These are phyloP conservation scores for Leccinum fallax DNA, from an alignment of 1,284 basidiomycete genomes.

Conservation along the genomic window DNA sequence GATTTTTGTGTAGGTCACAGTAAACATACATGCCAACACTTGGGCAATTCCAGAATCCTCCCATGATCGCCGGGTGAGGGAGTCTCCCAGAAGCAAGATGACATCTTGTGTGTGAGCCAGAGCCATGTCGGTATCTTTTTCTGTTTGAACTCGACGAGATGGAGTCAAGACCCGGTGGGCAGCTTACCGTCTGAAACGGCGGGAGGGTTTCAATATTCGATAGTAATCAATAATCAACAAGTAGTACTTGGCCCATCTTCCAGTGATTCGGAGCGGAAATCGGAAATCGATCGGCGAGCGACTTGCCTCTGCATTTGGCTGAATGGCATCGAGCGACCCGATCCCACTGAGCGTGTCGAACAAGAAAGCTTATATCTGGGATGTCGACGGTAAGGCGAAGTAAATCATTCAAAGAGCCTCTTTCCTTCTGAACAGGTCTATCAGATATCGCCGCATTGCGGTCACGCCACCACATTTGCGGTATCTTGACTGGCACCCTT, in stretches of 20 bases:
- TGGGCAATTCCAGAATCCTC: constrained; percentile 61
- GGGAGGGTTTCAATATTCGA: too few relatives aligned
- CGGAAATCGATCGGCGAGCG: constrained; percentile 9
- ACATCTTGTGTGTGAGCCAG: constrained; percentile 55
- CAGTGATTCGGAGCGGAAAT: constrained; percentile 15
- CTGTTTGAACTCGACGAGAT: neutral
- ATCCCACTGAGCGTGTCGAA: constrained; percentile 65
- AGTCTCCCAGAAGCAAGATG: constrained; percentile 78
- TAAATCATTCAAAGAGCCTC: neutral
- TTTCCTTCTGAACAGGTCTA: constrained; percentile 16
- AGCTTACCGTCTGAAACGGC: too few relatives aligned
- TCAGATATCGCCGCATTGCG: constrained; percentile 80
- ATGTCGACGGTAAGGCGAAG: constrained; percentile 61
- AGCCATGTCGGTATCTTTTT: constrained; percentile 45
- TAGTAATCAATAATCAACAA: too few relatives aligned
- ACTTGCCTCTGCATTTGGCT: neutral
- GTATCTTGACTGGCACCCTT: constrained; percentile 86
- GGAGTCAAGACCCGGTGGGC: too few relatives aligned
- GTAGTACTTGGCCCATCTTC: neutral
- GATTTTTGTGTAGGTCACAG: neutral
- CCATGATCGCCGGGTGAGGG: constrained; percentile 70
- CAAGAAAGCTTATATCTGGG: constrained; percentile 76
- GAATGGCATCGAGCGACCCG: constrained; percentile 22
- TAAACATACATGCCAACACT: constrained; percentile 57
- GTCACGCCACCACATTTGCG: constrained; percentile 80